These are phyloP conservation scores for Exophiala sideris DNA, from an alignment of 2,329 filamentous ascomycete genomes.

Conservation along the genomic window DNA sequence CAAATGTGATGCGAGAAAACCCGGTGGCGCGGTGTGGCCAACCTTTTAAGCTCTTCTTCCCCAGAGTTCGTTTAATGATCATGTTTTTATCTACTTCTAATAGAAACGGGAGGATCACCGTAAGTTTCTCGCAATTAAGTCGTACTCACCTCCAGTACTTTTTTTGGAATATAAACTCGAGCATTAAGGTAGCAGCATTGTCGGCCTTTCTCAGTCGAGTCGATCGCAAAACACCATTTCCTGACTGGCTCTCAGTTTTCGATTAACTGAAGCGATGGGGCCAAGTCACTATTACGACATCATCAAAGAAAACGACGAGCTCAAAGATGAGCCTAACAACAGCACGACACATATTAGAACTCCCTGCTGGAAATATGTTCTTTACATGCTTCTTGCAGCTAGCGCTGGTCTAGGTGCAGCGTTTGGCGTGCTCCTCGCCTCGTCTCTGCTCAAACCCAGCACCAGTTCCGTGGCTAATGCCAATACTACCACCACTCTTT, in stretches of 20 bases:
- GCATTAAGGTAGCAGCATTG: not conserved
- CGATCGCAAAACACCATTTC: not conserved
- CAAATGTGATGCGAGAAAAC: not conserved
- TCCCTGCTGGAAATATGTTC: constrained; percentile 11
- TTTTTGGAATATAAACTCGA: not conserved
- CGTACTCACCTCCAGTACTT: not conserved
- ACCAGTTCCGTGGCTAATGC: not conserved
- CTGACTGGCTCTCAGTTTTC: not conserved
- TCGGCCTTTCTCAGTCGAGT: not conserved
- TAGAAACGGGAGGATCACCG: not conserved
- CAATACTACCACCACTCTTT: not conserved
- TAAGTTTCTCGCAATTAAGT: not conserved
- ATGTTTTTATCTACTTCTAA: not conserved
- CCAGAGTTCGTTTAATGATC: not conserved
- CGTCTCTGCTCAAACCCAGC: not conserved
- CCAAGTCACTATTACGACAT: constrained; percentile 13
- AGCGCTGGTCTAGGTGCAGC: constrained; percentile 7
- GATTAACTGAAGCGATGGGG: constrained; percentile 2
- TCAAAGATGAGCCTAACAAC: constrained; percentile 3
- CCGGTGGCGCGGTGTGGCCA: not conserved
- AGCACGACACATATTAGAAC: not conserved
- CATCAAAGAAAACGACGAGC: constrained; percentile 8
- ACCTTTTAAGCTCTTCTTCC: not conserved
- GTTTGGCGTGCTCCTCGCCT: constrained; percentile 5
- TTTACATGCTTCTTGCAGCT: constrained; percentile 8